phyloP scores from a whole-genome alignment of 345 rosid species.

The Melaleuca quinquenervia region DNA sequence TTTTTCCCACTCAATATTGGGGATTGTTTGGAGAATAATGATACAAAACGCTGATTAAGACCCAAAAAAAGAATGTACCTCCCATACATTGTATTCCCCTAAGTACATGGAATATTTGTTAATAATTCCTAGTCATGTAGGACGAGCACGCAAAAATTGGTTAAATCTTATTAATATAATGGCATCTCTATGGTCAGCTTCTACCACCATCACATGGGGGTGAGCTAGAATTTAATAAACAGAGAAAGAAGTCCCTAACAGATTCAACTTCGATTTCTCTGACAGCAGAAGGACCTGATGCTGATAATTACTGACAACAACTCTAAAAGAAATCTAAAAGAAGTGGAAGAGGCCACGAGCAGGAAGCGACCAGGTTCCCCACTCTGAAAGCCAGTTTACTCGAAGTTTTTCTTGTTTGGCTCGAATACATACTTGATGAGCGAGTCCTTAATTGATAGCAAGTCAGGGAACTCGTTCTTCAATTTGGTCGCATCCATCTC shows the following conservation, averaged over 20 bases:
- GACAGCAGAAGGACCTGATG: background rate
- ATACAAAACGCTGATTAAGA: background rate
- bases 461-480: constrained; percentile 78
- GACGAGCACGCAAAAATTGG: background rate
- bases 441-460: constrained; percentile 76
- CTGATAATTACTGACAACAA: background rate
- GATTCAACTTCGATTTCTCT: background rate
- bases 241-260: background rate
- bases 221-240: background rate
- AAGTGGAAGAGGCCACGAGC: background rate
- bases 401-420: constrained; percentile 53
- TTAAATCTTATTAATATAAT: background rate
- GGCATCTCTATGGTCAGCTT: background rate
- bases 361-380: background rate
- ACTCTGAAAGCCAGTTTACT: background rate
- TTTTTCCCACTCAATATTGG: too few relatives aligned
- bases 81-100: background rate
- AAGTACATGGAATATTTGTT: background rate
- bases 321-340: background rate
- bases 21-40: too few relatives aligned
- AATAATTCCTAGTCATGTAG: background rate
- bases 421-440: constrained; percentile 66
- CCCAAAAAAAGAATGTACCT: background rate
- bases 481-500: constrained; percentile 80
- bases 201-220: background rate